Evolutionary conservation across 1,139 yeast genomes (phyloP).

Genomic region (Protomyces inouyei): DNA sequence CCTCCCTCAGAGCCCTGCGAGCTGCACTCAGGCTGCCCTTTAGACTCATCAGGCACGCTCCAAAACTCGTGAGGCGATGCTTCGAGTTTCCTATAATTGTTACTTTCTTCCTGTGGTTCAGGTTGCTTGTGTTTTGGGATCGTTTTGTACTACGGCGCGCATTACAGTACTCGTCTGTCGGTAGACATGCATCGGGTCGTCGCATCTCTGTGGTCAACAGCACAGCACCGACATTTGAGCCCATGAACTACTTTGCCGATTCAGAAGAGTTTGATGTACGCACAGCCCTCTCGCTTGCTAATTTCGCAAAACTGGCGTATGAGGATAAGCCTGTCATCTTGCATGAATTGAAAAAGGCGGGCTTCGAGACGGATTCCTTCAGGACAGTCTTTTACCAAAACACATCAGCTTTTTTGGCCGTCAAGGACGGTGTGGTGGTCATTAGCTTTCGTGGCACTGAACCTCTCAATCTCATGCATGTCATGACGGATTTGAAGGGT

Average conservation of each 20-base stretch:
- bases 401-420: conserved; percentile 12
- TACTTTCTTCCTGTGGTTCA: conserved; percentile 15
- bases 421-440: conserved; percentile 10
- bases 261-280: not conserved
- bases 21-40: conserved; percentile 5
- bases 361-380: conserved; percentile 7
- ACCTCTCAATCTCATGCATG: conserved; percentile 22
- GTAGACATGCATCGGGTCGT: conserved; percentile 16
- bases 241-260: not conserved
- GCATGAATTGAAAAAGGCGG: conserved; percentile 12
- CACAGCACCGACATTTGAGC: conserved; percentile 14
- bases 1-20: not conserved
- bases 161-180: conserved; percentile 6
- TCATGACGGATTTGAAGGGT: conserved; percentile 23
- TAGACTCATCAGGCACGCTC: conserved; percentile 7
- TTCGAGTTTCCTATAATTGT: conserved; percentile 19
- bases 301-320: conserved; percentile 18
- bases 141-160: conserved; percentile 3
- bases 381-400: conserved; percentile 11
- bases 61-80: not conserved
- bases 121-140: conserved; percentile 15
- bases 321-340: conserved; percentile 15
- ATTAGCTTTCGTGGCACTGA: conserved; percentile 23
- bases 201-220: conserved; percentile 20
- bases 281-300: conserved; percentile 16